Evolutionary conservation across 164 flowering plant species (phyloP), one percentile per base, ranked within the genome.

Genomic region (Annona squamosa): DNA sequence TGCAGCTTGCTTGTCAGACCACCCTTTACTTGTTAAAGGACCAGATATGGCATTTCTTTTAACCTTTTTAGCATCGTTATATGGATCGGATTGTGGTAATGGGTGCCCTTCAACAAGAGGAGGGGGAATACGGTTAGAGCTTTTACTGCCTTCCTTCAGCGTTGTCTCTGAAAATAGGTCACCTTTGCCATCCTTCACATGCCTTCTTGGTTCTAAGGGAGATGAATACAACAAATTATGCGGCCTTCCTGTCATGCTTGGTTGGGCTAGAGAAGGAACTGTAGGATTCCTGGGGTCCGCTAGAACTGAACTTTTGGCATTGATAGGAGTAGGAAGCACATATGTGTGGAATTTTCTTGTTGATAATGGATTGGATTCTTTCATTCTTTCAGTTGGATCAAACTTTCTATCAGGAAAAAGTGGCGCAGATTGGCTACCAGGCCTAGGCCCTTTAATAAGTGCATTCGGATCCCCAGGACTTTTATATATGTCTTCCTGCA

Each of bases 401-500:
- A 59, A 73, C 75, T 80, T 87, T 65, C 82, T 87, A 57, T 86
- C 91, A 48, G 88, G 73, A 75, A 84, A 85, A 17, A 94, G 86
- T 48, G 97, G 97, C 3, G 93, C 97, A 18, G 98, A 94, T 71
- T 87, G 90, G 83, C 92, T 92, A 79, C 83, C 76, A 52, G 75
- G 45, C 77, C 79, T 79, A 18, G 72, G 76, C 41, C 84, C 89
- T 41, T 84, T 75, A 66, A 73, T 75, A 17, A 57, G 74, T 26
- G 78, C 73, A 68, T 79, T 80, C n/a, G 81, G 76, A 70, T 76
- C 85, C 48, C 85, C 68, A 57, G 66, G 79, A 71, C 48, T 77
- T 79, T 74, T 88, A 37, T 74, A 79, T n/a, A 77, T 4, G 76
- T 73, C 80, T 77, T 84, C 91, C 98, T 91, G 94, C 80, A 80